phyloP scores from a whole-genome alignment of 768 basidiomycete genomes.

The Calocybe gangraenosa region DNA sequence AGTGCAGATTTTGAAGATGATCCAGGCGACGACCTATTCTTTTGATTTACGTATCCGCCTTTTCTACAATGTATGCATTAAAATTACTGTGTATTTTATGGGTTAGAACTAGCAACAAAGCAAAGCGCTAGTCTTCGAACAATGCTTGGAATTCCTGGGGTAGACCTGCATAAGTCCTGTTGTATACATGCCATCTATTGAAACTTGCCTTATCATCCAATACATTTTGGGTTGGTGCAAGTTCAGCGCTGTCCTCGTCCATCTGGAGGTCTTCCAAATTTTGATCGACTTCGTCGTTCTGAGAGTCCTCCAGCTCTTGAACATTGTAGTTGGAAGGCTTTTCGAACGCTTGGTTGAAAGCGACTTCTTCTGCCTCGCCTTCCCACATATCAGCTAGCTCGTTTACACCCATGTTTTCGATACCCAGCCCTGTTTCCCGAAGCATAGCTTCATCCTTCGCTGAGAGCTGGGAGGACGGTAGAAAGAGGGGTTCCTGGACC shows the following conservation, averaged over 20 bases:
- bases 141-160: constrained; percentile 42
- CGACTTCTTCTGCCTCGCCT: constrained; percentile 55
- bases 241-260: constrained; percentile 29
- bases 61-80: background rate
- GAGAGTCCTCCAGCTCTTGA: constrained; percentile 4
- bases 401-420: constrained; percentile 60
- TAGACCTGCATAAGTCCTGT: background rate
- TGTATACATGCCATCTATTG: background rate
- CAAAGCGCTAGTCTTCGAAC: constrained; percentile 40
- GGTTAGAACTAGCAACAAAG: background rate
- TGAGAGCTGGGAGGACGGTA: constrained; percentile 59
- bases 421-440: constrained; percentile 57
- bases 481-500: constrained; percentile 38
- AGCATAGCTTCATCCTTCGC: constrained; percentile 48
- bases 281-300: constrained; percentile 19
- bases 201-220: constrained; percentile 29
- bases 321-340: constrained; percentile 7
- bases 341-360: constrained; percentile 31
- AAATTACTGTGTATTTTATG: background rate
- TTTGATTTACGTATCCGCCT: background rate
- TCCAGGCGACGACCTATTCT: constrained; percentile 26
- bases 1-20: constrained; percentile 15
- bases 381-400: constrained; percentile 60
- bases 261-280: constrained; percentile 29
- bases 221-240: constrained; percentile 37